Conservation (phyloP, 805 yeast species). For the Starmerella potacharoeniae region DNA sequence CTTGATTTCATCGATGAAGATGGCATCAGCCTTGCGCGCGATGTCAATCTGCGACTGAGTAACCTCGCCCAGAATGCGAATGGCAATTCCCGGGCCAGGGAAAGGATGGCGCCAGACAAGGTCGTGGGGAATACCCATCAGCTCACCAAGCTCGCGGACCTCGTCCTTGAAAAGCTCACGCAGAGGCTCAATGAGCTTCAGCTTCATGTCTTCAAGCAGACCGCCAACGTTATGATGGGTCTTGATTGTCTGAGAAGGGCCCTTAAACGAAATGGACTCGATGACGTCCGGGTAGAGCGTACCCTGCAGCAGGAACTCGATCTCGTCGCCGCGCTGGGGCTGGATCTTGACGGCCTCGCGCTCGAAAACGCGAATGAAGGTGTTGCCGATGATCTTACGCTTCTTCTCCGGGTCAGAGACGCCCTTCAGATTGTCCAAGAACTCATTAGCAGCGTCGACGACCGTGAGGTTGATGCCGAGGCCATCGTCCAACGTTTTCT, state of each 20-base stretch:
- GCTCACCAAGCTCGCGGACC: conserved; percentile 91
- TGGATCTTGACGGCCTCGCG: conserved; percentile 85
- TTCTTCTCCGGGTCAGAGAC: conserved; percentile 98
- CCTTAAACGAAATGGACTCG: conserved; percentile 97
- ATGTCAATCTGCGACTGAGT: conserved; percentile 85
- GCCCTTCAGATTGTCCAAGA: conserved; percentile 75
- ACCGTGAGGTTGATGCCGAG: conserved; percentile 91
- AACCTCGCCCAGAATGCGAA: conserved; percentile 95
- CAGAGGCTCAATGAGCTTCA: conserved; percentile 95
- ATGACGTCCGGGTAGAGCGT: conserved; percentile 97
- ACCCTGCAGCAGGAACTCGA: conserved; percentile 91
- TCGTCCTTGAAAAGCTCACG: conserved; percentile 98
- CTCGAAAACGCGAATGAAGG: conserved; percentile 94
- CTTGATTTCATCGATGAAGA: conserved; percentile 91
- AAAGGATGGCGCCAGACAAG: conserved; percentile 99
- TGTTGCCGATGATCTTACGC: conserved; percentile 96
- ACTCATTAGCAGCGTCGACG: conserved; percentile 86
- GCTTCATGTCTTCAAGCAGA: conserved; percentile 91
- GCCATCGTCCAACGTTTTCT: conserved; percentile 82
- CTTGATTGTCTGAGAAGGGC: conserved; percentile 98
- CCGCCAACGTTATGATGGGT: conserved; percentile 99
- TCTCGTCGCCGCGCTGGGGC: conserved; percentile 72
- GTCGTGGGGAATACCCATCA: conserved; percentile 90
- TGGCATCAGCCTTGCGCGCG: conserved; percentile 94
- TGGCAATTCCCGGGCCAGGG: conserved; percentile 99